Evolutionary conservation across 768 basidiomycete genomes (phyloP), one percentile per base, ranked within the genome.

Genomic region (Trametopsis cervina): DNA sequence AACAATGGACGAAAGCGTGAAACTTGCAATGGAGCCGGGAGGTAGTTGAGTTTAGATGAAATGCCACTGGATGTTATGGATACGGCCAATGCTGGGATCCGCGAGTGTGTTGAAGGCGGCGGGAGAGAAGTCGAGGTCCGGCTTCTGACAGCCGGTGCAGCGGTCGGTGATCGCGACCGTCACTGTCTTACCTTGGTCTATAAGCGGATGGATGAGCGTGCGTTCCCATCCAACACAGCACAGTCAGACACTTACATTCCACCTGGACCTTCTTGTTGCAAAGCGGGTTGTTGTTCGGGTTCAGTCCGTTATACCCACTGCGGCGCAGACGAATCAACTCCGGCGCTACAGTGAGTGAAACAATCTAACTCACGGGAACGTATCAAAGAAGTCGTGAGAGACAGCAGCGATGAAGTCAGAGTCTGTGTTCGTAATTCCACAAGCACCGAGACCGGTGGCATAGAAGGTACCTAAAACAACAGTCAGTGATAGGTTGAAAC

Each of bases 271-370:
- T 54, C 57, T 65, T 71, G 55, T 67, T 66, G 60, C 89, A 91
- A 46, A 91, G 62, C 26, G 89, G 86, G 68, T 92, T 89, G 47
- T 53, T 58, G 63, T 90, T 91, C 22, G 88, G 83, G 69, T 91
- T 78, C 4, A 42, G 69, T 21, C 75, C 73, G 15, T 64, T 44
- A 60, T 79, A 83, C 9, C 71, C 75, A 39, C 84, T 87, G 49
- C 22, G 44, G 33, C 29, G 45, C 38, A 40, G 45, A 39, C 18
- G 5, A 9, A 21, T 46, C 20, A 44, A 15, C 29, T 33, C n/a
- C n/a, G n/a, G n/a, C n/a, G n/a, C n/a, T n/a, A n/a, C n/a, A n/a
- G n/a, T 13, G 11, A 15, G 29, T 21, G 18, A 12, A 43, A 25
- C 20, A 15, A 29, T 15, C 20, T 15, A 13, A 62, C 81, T 52